A percentile compares a stretch with the other conserved stretches of the same genome.
Evolutionary conservation across 2,329 filamentous ascomycete species (phyloP).

Genomic region (Aspergillus amoenus): DNA sequence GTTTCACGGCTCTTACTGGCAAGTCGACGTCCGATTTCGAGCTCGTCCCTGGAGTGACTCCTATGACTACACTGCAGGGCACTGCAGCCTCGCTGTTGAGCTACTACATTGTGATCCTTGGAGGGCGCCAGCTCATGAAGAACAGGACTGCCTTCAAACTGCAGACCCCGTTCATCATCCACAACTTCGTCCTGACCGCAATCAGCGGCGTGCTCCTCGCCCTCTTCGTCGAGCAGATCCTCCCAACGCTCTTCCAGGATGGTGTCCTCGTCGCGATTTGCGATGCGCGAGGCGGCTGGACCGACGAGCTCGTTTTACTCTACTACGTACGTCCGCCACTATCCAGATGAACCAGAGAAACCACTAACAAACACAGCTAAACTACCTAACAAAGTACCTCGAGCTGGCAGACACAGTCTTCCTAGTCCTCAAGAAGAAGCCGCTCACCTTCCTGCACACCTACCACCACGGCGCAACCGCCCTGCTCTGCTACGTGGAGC

Average conservation of each 20-base stretch:
- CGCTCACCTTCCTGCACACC: constrained; percentile 96
- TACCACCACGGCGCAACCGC: constrained; percentile 98
- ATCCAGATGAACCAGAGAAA: not conserved
- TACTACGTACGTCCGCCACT: constrained; percentile 78
- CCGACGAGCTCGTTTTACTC: constrained; percentile 83
- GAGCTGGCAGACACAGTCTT: constrained; percentile 95
- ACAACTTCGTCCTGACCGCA: constrained; percentile 90
- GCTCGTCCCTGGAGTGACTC: constrained; percentile 77
- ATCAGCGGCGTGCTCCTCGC: constrained; percentile 78
- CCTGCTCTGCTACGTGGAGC: constrained; percentile 95
- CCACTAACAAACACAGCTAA: constrained; percentile 65
- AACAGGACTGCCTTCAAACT: constrained; percentile 81
- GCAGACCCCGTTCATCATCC: constrained; percentile 85
- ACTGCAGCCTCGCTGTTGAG: constrained; percentile 75
- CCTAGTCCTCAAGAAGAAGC: constrained; percentile 99
- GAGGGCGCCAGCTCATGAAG: constrained; percentile 89
- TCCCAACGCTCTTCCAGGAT: constrained; percentile 75
- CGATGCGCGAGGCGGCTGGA: constrained; percentile 76
- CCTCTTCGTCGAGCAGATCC: constrained; percentile 87
- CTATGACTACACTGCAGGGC: constrained; percentile 85
- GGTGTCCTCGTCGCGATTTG: constrained; percentile 92
- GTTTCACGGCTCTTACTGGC: constrained; percentile 71
- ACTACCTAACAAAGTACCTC: constrained; percentile 97
- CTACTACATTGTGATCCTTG: constrained; percentile 94
- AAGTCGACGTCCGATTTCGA: constrained; percentile 84